Evolutionary conservation across 2,329 filamentous ascomycete genomes (phyloP), one percentile per base, ranked within the genome.

Genomic region (Pyrenochaeta sp.): DNA sequence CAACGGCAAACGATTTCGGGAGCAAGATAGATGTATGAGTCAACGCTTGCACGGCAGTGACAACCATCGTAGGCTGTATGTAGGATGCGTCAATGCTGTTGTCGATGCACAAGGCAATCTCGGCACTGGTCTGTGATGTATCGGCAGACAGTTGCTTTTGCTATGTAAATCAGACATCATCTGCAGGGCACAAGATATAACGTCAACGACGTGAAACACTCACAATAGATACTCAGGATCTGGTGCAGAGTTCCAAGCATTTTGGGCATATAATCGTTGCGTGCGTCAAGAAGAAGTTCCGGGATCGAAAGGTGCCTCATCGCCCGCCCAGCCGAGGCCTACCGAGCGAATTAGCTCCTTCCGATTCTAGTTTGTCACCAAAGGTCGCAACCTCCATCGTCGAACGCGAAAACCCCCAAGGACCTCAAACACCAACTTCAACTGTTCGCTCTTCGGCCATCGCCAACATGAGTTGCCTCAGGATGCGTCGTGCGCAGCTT

Each of bases 401-500:
- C 59, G 54, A 52, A 58, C 52, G 58, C 49, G 58, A 62, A 68
- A 59, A 58, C 62, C 62, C 57, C 54, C 45, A 60, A 52, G 54
- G 57, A 58, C 63, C 62, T 55, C 53, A 52, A 41, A 54, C 57
- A 57, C 49, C 54, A 49, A 53, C 49, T 42, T 44, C 50, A 54
- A 46, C 67, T 67, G 66, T 68, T 64, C 65, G 63, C 64, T 61
- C 61, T 60, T 59, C 58, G 63, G 62, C 64, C 60, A 61, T 54
- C 52, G 61, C 67, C 68, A 72, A 65, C 55, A 75, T 75, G 73
- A 75, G 71, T 64, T 74, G 70, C 55, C 71, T 74, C 66, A 73
- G 66, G 69, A 74, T 75, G 72, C 71, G 70, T 66, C 71, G 71
- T 63, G 63, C 61, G 64, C 72, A 73, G 66, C 66, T 75, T 58